Conservation (phyloP, 805 yeast genomes). For the Kazachstania psychrophila region DNA sequence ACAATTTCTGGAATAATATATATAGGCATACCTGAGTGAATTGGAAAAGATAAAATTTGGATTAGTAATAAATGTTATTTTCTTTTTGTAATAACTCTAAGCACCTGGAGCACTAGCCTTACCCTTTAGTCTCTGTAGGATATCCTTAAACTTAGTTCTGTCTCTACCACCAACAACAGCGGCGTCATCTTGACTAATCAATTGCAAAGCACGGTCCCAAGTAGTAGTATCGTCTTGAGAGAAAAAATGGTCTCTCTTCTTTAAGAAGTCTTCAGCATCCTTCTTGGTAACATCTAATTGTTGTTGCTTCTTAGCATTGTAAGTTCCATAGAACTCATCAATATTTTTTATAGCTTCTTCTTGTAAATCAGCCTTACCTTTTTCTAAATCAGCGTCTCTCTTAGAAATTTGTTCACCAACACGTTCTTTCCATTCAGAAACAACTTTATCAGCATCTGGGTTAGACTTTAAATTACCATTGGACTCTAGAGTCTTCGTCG, state of each 20-base stretch:
- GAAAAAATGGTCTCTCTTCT: slow-evolving; percentile 68
- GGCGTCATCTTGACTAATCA: slow-evolving; percentile 37
- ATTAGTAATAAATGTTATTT: too few species aligned
- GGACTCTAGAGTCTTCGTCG: slow-evolving; percentile 17
- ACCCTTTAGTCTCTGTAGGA: slow-evolving; percentile 55
- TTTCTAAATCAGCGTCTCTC: slow-evolving; percentile 62
- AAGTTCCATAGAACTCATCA: slow-evolving; percentile 87
- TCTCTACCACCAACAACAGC: slow-evolving; percentile 44
- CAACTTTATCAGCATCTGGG: slow-evolving; percentile 34
- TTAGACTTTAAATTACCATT: slow-evolving; percentile 32
- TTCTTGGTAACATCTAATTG: slow-evolving; percentile 51
- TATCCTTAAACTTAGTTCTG: slow-evolving; percentile 59
- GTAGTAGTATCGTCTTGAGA: slow-evolving; percentile 61
- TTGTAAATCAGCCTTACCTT: slow-evolving; percentile 56
- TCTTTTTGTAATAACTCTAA: slow-evolving; percentile 29
- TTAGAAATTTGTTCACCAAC: slow-evolving; percentile 68
- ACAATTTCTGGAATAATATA: not conserved
- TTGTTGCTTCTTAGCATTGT: slow-evolving; percentile 73
- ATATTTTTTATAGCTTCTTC: slow-evolving; percentile 72
- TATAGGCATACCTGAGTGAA: not conserved
- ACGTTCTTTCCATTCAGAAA: slow-evolving; percentile 70
- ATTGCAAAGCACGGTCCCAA: slow-evolving; percentile 64
- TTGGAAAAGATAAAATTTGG: not conserved
- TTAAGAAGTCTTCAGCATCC: slow-evolving; percentile 63
- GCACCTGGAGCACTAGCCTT: slow-evolving; percentile 72